Percentiles rank a stretch among this genome's conserved stretches.
Evolutionary conservation across 306 rosid species (phyloP).

Genomic region (Senna siamea): DNA sequence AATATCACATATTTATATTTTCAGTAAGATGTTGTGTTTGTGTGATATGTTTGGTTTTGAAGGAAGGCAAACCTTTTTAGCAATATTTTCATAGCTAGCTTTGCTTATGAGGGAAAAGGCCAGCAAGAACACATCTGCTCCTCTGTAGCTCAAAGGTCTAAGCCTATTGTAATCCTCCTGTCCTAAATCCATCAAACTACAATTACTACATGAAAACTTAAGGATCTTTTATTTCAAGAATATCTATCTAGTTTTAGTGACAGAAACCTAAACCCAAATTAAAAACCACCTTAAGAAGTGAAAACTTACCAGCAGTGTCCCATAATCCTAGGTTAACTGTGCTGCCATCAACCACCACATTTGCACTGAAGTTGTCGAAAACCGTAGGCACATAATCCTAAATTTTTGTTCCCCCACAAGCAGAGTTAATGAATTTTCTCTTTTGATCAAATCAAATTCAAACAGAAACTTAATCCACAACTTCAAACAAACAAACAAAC

Average conservation of each 20-base stretch:
- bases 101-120: constrained; percentile 92
- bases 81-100: constrained; percentile 93
- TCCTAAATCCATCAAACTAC: constrained; percentile 55
- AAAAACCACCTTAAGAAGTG: background rate
- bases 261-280: constrained; percentile 1
- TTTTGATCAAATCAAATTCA: background rate
- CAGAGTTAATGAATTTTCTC: constrained; percentile 25
- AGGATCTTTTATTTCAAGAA: constrained; percentile 9
- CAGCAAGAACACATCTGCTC: constrained; percentile 90
- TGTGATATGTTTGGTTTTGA: background rate
- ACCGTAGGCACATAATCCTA: constrained; percentile 96
- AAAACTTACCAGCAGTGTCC: constrained; percentile 88
- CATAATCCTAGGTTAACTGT: constrained; percentile 89
- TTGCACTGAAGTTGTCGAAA: constrained; percentile 93
- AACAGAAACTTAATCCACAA: constrained; percentile 24
- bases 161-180: constrained; percentile 95
- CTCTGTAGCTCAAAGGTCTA: constrained; percentile 96
- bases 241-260: constrained; percentile 9
- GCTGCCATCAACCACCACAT: constrained; percentile 96
- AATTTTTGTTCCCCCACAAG: background rate
- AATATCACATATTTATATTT: background rate
- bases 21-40: constrained; percentile 21
- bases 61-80: constrained; percentile 67
- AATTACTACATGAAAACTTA: background rate
- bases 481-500: constrained; percentile 2